Percentiles rank a stretch among this genome's conserved stretches.
phyloP scores from a whole-genome alignment of 2,329 filamentous ascomycete species.

The Neonectria ditissima region DNA sequence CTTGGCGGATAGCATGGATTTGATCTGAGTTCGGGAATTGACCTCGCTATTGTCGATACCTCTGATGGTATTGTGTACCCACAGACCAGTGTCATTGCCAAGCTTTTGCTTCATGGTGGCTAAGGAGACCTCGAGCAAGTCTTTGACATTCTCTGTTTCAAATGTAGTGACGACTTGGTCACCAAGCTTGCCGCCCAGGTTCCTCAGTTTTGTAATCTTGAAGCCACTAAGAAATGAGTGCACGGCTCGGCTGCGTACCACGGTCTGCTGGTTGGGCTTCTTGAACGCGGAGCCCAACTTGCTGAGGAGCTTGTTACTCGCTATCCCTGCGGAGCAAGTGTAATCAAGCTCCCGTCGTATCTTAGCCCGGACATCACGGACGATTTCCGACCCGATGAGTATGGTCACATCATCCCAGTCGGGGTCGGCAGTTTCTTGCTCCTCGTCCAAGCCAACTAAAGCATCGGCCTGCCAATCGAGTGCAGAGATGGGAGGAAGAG shows the following conservation, averaged over 20 bases:
- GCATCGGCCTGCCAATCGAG: slow-evolving; percentile 87
- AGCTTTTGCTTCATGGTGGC: slow-evolving; percentile 82
- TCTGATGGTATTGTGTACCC: slow-evolving; percentile 87
- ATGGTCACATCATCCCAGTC: slow-evolving; percentile 98
- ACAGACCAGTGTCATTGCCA: slow-evolving; percentile 85
- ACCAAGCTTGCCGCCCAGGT: slow-evolving; percentile 94
- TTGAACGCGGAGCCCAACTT: slow-evolving; percentile 92
- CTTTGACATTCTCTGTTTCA: slow-evolving; percentile 81
- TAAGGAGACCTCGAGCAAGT: slow-evolving; percentile 77
- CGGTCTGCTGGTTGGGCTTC: slow-evolving; percentile 94
- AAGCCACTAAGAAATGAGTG: slow-evolving; percentile 83
- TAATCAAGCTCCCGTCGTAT: slow-evolving; percentile 81
- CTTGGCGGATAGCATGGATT: slow-evolving; percentile 97
- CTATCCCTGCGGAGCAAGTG: slow-evolving; percentile 91
- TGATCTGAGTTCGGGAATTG: slow-evolving; percentile 91
- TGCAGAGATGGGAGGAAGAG: slow-evolving; percentile 74
- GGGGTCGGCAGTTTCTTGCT: slow-evolving; percentile 82
- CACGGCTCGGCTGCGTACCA: slow-evolving; percentile 88
- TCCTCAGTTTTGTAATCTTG: slow-evolving; percentile 95
- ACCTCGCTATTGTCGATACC: slow-evolving; percentile 91
- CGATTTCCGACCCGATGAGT: slow-evolving; percentile 88
- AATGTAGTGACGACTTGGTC: slow-evolving; percentile 87
- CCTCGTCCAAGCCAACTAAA: slow-evolving; percentile 81
- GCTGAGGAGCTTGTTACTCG: slow-evolving; percentile 93
- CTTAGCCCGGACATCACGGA: slow-evolving; percentile 77